Conservation (phyloP, 2,329 filamentous ascomycete genomes). For the Fusarium pseudoanthophilum region DNA sequence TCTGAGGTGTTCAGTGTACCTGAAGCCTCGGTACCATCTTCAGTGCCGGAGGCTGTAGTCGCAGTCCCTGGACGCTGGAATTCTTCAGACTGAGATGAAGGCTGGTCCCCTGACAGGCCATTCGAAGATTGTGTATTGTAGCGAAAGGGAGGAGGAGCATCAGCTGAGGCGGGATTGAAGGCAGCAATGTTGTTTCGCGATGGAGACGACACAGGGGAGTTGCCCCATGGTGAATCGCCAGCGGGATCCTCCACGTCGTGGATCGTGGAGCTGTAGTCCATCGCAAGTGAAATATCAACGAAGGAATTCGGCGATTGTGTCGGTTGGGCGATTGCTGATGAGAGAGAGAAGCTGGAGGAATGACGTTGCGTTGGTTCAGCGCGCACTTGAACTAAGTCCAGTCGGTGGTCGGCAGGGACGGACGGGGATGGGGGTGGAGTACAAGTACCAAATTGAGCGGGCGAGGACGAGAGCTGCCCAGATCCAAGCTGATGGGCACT, state of each 20-base stretch:
- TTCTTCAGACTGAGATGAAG: slow-evolving; percentile 51
- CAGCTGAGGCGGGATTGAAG: slow-evolving; percentile 56
- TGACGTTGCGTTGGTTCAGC: slow-evolving; percentile 44
- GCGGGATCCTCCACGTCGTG: slow-evolving; percentile 64
- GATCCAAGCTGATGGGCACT: slow-evolving; percentile 11
- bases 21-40: slow-evolving; percentile 53
- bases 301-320: slow-evolving; percentile 14
- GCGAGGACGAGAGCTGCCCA: slow-evolving; percentile 7
- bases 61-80: slow-evolving; percentile 60
- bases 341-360: slow-evolving; percentile 30
- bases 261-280: slow-evolving; percentile 70
- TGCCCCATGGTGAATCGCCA: slow-evolving; percentile 67
- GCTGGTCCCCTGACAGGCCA: slow-evolving; percentile 52
- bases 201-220: slow-evolving; percentile 63
- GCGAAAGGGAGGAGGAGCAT: slow-evolving; percentile 55
- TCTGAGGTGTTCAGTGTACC: slow-evolving; percentile 37
- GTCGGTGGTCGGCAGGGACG: slow-evolving; percentile 36
- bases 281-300: slow-evolving; percentile 46
- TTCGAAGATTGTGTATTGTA: slow-evolving; percentile 58
- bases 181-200: slow-evolving; percentile 56
- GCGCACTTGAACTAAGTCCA: slow-evolving; percentile 26
- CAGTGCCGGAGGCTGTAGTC: slow-evolving; percentile 58
- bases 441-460: slow-evolving; percentile 15
- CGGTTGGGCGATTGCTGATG: slow-evolving; percentile 22
- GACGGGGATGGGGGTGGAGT: slow-evolving; percentile 30